These are phyloP conservation scores for Dryadomyces quercus-mongolicae DNA, from an alignment of 2,329 filamentous ascomycete species.

Conservation along the genomic window DNA sequence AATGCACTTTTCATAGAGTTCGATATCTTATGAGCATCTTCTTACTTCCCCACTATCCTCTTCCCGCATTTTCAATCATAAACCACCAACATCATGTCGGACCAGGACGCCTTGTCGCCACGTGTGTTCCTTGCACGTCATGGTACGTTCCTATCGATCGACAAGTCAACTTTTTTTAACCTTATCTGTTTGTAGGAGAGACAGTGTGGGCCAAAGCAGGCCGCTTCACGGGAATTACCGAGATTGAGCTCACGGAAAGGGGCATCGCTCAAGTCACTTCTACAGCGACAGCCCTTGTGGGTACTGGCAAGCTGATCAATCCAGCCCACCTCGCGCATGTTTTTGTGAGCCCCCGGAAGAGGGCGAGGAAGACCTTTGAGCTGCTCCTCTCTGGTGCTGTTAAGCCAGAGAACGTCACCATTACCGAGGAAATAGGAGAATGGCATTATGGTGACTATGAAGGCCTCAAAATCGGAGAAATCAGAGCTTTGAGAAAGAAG, in stretches of 20 bases:
- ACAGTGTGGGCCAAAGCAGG: conserved; percentile 35
- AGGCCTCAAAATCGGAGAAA: conserved; percentile 39
- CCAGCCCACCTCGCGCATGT: conserved; percentile 32
- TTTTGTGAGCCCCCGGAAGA: conserved; percentile 35
- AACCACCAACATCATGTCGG: conserved; percentile 17
- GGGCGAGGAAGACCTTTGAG: conserved; percentile 36
- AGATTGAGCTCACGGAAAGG: conserved; percentile 26
- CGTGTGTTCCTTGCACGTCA: conserved; percentile 25
- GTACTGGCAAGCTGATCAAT: conserved; percentile 36
- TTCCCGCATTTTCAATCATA: not conserved
- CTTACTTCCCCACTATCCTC: no score
- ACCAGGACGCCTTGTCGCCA: conserved; percentile 23
- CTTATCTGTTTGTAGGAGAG: conserved; percentile 8
- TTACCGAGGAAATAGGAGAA: conserved; percentile 40
- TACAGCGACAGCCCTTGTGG: conserved; percentile 33
- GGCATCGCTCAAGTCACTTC: conserved; percentile 31
- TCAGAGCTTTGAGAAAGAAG: conserved; percentile 29
- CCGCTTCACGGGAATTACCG: conserved; percentile 31
- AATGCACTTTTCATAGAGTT: no score
- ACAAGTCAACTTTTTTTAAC: not conserved
- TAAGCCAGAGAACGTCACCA: conserved; percentile 23
- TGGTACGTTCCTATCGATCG: conserved; percentile 13
- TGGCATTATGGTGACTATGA: conserved; percentile 56
- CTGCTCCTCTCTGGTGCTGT: conserved; percentile 23
- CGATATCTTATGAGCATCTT: no score